Conservation (phyloP, 1,284 basidiomycete genomes). For the Cryptococcus sp. region DNA sequence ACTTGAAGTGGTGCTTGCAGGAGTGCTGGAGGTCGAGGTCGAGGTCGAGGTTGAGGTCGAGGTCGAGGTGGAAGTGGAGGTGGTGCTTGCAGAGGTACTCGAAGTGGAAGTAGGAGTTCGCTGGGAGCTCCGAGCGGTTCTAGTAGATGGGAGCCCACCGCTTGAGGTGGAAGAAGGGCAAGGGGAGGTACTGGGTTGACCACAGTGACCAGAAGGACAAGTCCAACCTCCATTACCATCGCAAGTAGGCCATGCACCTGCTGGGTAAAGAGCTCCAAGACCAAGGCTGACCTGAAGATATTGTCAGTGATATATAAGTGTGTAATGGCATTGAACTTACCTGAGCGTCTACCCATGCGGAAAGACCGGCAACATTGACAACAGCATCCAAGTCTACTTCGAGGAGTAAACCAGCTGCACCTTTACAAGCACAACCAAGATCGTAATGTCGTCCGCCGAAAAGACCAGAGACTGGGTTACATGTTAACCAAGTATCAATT, state of each 20-base stretch:
- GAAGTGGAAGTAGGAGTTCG: no score
- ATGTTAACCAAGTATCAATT: slow-evolving; percentile 8
- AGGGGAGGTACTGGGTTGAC: background rate
- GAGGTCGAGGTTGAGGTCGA: slow-evolving; percentile 1
- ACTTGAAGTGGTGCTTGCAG: background rate
- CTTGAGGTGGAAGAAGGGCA: background rate
- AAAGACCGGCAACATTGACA: slow-evolving; percentile 12
- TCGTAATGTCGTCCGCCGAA: slow-evolving; percentile 7
- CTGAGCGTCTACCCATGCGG: slow-evolving; percentile 14
- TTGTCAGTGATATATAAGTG: background rate
- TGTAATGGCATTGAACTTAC: background rate
- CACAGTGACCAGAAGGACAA: slow-evolving; percentile 9
- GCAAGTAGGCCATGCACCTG: slow-evolving; percentile 12
- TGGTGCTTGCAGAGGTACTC: background rate
- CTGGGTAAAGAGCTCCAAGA: slow-evolving; percentile 8
- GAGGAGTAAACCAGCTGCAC: slow-evolving; percentile 8
- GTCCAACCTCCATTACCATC: slow-evolving; percentile 14
- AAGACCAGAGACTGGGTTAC: slow-evolving; percentile 6
- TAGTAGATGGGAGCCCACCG: no score
- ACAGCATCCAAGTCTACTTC: slow-evolving; percentile 14
- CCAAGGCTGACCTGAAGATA: slow-evolving; percentile 15
- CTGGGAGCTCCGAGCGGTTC: no score
- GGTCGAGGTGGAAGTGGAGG: background rate
- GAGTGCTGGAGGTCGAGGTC: background rate
- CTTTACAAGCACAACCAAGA: slow-evolving; percentile 15